Evolutionary conservation across 352 stramenopile species (phyloP), one percentile per base, ranked within the genome.

Genomic region (Ochromonadaceae sp.): DNA sequence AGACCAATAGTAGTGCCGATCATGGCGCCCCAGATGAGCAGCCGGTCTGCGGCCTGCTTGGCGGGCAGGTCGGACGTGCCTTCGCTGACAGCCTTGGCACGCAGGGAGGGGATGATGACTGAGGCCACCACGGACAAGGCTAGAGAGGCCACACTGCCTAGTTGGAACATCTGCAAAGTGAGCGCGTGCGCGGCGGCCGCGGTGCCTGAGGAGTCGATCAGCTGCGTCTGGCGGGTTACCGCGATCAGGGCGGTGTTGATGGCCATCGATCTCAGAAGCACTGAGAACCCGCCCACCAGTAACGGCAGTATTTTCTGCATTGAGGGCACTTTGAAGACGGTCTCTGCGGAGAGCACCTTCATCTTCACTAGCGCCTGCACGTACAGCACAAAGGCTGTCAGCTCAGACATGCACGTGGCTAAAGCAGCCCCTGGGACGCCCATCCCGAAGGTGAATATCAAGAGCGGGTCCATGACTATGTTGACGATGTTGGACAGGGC

Each of bases 381-480:
- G 59, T 82, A 84, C 25, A 72, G 67, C 15, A 68, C 30, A 31
- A 75, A 76, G 43, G 71, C 79, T 46, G 80, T 74, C 9, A 83
- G 55, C 50, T 86, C 79, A 10, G 78, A 69, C n/a, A 60, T 69
- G 5, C 82, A 61, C 4, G 79, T 86, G 0, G 79, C 79, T 32
- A 82, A 36, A 31, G 78, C 80, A 39, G 80, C 80, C 50, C 80
- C 80, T 36, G 72, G 46, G 5, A 84, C 77, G 7, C 80, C 80
- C 15, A 81, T 46, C 43, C 68, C 65, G 1, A 62, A 34, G 2
- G 59, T 65, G 48, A 85, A 86, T 52, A 86, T 86, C 20, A 84
- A 57, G 50, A 86, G 73, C 20, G 80, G 80, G 72, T 84, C 78
- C 15, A 85, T 59, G 9, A 85, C 42, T 22, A 70, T 78, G 70